Evolutionary conservation across 352 stramenopile genomes (phyloP).

Genomic region (Plasmopara muralis): DNA sequence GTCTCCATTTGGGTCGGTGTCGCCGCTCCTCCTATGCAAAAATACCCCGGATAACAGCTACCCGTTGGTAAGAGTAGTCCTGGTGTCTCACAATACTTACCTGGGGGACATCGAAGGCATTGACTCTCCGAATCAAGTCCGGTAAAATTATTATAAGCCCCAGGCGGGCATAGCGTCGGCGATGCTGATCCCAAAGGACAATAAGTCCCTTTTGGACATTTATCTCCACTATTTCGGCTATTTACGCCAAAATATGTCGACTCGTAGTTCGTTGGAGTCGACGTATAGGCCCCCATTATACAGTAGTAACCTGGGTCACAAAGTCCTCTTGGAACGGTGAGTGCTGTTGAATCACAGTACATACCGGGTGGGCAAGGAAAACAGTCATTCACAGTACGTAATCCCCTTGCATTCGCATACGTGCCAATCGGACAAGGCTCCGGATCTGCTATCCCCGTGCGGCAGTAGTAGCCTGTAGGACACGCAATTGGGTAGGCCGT

Average conservation of each 20-base stretch:
- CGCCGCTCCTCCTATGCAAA: conserved; percentile 52
- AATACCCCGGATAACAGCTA: conserved; percentile 74
- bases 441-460: conserved; percentile 62
- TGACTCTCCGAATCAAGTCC: conserved; percentile 59
- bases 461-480: conserved; percentile 82
- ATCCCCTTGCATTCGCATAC: conserved; percentile 72
- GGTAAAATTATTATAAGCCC: conserved; percentile 69
- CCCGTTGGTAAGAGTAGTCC: conserved; percentile 61
- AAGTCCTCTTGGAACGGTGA: conserved; percentile 60
- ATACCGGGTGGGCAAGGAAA: conserved; percentile 78
- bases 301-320: conserved; percentile 92
- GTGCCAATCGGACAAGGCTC: conserved; percentile 87
- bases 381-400: conserved; percentile 83
- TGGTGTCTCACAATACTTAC: conserved; percentile 69
- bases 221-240: conserved; percentile 55
- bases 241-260: conserved; percentile 54
- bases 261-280: conserved; percentile 80
- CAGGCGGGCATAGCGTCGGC: conserved; percentile 57
- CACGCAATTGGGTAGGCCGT: conserved; percentile 61
- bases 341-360: conserved; percentile 86
- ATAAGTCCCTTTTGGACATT: conserved; percentile 62
- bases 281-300: conserved; percentile 81
- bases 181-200: conserved; percentile 59
- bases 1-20: conserved; percentile 51
- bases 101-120: conserved; percentile 74